A percentile compares a stretch with the other conserved stretches of the same genome.
Evolutionary conservation across 2,329 filamentous ascomycete genomes (phyloP).

Genomic region (Didymella sp.): DNA sequence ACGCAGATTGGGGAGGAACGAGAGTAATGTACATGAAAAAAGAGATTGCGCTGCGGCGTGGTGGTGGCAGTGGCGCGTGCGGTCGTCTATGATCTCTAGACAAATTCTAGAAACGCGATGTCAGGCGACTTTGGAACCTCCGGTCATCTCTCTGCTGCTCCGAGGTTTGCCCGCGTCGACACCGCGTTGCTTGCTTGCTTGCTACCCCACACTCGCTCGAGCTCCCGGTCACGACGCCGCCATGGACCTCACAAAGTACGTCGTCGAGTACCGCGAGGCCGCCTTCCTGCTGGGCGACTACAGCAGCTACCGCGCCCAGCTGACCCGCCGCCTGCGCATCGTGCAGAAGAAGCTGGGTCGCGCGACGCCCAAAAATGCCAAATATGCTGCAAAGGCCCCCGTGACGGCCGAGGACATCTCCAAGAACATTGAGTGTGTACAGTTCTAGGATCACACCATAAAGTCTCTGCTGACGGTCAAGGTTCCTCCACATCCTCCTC

Average conservation of each 20-base stretch:
- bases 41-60: slow-evolving; percentile 6
- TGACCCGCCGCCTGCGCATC: slow-evolving; percentile 81
- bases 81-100: slow-evolving; percentile 14
- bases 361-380: slow-evolving; percentile 83
- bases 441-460: neutral
- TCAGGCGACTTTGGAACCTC: slow-evolving; percentile 3
- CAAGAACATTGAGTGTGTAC: slow-evolving; percentile 74
- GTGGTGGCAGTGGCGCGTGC: slow-evolving; percentile 18
- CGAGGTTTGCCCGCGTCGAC: slow-evolving; percentile 1
- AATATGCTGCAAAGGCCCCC: slow-evolving; percentile 74
- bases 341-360: slow-evolving; percentile 85
- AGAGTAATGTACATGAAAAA: neutral
- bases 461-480: slow-evolving; percentile 16
- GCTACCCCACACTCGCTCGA: slow-evolving; percentile 11
- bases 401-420: slow-evolving; percentile 78
- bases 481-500: slow-evolving; percentile 66
- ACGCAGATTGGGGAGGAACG: neutral
- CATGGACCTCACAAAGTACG: slow-evolving; percentile 91
- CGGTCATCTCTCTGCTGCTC: neutral
- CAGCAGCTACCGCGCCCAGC: slow-evolving; percentile 79
- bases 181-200: neutral
- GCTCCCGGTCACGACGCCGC: slow-evolving; percentile 17
- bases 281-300: slow-evolving; percentile 90
- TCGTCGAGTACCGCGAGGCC: slow-evolving; percentile 79
- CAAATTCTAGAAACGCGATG: slow-evolving; percentile 10